A percentile compares a stretch with the other conserved stretches of the same genome.
These are phyloP conservation scores for Rhizopus delemar DNA, from an alignment of 371 early-diverging fungal species.

Conservation along the genomic window DNA sequence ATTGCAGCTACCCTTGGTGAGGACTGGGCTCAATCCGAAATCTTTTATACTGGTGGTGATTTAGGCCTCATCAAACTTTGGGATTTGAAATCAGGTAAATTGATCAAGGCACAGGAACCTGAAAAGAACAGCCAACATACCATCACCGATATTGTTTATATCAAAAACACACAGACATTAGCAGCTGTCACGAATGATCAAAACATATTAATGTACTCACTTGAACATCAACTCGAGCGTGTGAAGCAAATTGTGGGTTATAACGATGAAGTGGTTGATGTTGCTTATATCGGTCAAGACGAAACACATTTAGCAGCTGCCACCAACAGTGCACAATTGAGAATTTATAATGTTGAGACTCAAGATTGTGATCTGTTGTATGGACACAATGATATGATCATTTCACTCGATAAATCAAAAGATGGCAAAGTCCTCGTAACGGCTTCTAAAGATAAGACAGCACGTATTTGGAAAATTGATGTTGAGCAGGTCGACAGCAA, in stretches of 20 bases:
- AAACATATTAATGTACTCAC: constrained; percentile 79
- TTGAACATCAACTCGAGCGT: constrained; percentile 54
- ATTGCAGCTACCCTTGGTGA: constrained; percentile 34
- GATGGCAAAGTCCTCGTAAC: constrained; percentile 76
- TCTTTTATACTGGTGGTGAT: constrained; percentile 88
- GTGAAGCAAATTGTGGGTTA: constrained; percentile 89
- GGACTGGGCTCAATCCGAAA: constrained; percentile 45
- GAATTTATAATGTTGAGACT: constrained; percentile 81
- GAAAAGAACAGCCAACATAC: constrained; percentile 68
- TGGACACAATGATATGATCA: constrained; percentile 87
- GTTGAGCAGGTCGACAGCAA: constrained; percentile 41
- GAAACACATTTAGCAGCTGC: constrained; percentile 83
- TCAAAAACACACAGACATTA: constrained; percentile 56
- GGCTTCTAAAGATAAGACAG: constrained; percentile 90
- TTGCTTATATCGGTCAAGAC: constrained; percentile 73
- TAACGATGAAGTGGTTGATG: constrained; percentile 93
- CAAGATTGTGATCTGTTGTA: constrained; percentile 82
- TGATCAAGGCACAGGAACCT: constrained; percentile 58
- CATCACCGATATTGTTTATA: constrained; percentile 70
- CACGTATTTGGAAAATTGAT: constrained; percentile 75
- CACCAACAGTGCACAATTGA: constrained; percentile 89
- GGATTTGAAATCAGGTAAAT: constrained; percentile 67
- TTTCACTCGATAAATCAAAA: constrained; percentile 70
- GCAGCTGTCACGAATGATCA: constrained; percentile 86
- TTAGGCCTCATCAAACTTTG: constrained; percentile 72